These are phyloP conservation scores for Geotrichum cucujoidarum DNA, from an alignment of 1,139 yeast species.

Conservation along the genomic window DNA sequence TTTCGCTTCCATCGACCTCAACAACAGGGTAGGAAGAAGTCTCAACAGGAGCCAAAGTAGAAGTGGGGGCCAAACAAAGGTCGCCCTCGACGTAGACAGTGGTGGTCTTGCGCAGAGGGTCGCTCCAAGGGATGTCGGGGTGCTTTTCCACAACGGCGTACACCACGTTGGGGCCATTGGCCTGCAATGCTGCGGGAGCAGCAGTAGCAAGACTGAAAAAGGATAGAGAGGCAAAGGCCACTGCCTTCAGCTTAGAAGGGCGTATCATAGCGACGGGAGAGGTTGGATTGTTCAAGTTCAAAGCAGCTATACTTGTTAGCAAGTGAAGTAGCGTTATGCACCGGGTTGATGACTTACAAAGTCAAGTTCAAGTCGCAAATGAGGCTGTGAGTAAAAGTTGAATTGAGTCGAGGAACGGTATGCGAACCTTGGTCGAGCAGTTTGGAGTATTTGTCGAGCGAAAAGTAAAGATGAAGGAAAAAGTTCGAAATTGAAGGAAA, in stretches of 20 bases:
- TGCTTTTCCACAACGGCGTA: conserved; percentile 13
- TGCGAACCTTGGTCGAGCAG: too few species aligned
- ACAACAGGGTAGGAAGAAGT: conserved; percentile 10
- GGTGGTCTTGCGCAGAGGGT: conserved; percentile 7
- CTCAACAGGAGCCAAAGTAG: neutral
- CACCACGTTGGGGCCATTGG: conserved; percentile 9
- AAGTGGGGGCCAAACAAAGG: conserved; percentile 8
- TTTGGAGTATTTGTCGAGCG: neutral
- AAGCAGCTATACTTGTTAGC: too few species aligned
- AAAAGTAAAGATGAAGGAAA: neutral
- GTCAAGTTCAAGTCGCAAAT: neutral
- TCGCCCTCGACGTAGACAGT: conserved; percentile 18
- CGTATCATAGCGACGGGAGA: conserved; percentile 6
- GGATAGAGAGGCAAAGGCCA: conserved; percentile 12
- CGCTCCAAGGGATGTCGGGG: conserved; percentile 17
- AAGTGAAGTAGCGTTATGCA: too few species aligned
- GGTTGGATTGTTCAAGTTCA: too few species aligned
- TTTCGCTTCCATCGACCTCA: conserved; percentile 18
- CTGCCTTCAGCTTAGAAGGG: conserved; percentile 12
- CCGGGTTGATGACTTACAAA: too few species aligned
- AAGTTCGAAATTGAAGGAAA: neutral
- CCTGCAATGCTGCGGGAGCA: conserved; percentile 1
- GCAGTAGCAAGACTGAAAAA: conserved; percentile 8
- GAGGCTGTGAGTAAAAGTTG: too few species aligned
- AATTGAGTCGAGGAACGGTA: too few species aligned